phyloP scores from a whole-genome alignment of 129 eudicot genomes.

The Cynara cardunculus region DNA sequence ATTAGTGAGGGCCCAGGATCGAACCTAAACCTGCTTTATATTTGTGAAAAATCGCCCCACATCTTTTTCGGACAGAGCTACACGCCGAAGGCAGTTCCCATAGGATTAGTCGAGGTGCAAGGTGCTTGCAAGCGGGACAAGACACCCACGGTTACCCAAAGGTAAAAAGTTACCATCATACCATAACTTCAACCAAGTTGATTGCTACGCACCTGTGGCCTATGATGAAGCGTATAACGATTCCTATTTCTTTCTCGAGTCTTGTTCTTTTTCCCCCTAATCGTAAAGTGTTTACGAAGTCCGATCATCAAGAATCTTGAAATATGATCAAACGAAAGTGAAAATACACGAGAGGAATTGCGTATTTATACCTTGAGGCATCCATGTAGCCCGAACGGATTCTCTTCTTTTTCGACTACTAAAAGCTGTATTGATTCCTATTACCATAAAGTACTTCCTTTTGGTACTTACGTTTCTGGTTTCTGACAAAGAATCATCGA shows the following conservation, averaged over 20 bases:
- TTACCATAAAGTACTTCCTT: constrained; percentile 29
- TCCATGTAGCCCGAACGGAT: constrained; percentile 35
- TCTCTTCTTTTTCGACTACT: constrained; percentile 33
- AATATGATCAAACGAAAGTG: background rate
- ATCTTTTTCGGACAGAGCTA: no score
- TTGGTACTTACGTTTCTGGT: background rate
- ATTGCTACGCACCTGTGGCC: constrained; percentile 32
- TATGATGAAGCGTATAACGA: constrained; percentile 28
- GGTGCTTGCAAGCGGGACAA: background rate
- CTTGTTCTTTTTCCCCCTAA: constrained; percentile 30
- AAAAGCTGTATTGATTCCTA: constrained; percentile 32
- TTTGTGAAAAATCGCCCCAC: no score
- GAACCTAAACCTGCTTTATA: no score
- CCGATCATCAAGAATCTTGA: background rate
- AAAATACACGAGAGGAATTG: no score
- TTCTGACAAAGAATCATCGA: background rate
- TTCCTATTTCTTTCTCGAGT: constrained; percentile 28
- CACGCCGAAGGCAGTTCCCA: background rate
- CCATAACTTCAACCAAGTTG: background rate
- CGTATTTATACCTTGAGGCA: constrained; percentile 37
- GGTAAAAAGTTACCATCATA: background rate
- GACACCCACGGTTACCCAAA: background rate
- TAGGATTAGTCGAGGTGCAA: background rate
- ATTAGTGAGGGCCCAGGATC: no score
- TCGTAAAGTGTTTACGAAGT: background rate